These are phyloP conservation scores for Starmerella gropengiesseri DNA, from an alignment of 805 yeast genomes.

Conservation along the genomic window DNA sequence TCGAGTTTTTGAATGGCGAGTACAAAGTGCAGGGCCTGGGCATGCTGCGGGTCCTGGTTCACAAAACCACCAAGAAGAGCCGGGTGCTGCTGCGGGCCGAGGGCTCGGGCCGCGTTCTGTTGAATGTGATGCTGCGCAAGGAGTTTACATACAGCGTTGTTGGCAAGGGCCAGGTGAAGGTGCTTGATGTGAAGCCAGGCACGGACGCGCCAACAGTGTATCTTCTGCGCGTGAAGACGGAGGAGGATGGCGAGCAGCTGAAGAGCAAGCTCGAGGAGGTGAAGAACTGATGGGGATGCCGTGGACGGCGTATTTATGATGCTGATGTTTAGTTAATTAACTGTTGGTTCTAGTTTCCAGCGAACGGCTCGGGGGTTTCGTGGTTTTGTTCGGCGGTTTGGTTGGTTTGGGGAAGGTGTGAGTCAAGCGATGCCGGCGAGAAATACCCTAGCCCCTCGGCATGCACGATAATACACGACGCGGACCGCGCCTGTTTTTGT, in stretches of 20 bases:
- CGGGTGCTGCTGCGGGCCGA: conserved; percentile 79
- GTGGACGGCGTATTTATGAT: not conserved
- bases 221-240: conserved; percentile 64
- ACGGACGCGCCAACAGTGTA: conserved; percentile 55
- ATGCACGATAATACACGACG: too few species aligned
- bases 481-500: too few species aligned
- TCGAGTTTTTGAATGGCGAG: conserved; percentile 45
- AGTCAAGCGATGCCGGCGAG: too few species aligned
- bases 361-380: too few species aligned
- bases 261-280: conserved; percentile 29
- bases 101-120: conserved; percentile 67
- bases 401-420: too few species aligned
- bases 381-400: too few species aligned
- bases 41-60: conserved; percentile 59
- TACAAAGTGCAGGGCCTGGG: conserved; percentile 54
- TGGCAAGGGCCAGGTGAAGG: conserved; percentile 57
- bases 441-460: too few species aligned
- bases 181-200: conserved; percentile 47
- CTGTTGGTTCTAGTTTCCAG: too few species aligned
- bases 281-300: conserved; percentile 13
- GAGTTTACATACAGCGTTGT: conserved; percentile 47
- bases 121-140: conserved; percentile 53
- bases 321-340: too few species aligned
- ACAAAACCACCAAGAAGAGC: conserved; percentile 48
- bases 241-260: conserved; percentile 52